Conservation (phyloP, 129 eudicot genomes). For the Sambucus nigra region DNA sequence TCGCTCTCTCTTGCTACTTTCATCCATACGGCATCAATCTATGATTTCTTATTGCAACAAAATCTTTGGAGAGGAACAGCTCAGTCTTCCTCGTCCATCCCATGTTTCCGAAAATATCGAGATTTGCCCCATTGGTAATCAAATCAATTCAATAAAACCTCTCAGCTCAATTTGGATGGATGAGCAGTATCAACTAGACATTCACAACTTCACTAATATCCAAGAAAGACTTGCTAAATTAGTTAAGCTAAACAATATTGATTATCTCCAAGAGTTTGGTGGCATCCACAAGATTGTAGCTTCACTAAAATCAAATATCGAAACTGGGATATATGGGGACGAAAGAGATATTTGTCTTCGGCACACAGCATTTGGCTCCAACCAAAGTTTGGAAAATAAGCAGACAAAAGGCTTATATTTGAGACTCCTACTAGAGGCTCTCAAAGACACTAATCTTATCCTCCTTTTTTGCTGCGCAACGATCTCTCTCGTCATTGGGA, state of each 20-base stretch:
- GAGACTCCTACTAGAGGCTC: slow-evolving; percentile 2
- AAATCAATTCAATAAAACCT: background rate
- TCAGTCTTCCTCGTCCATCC: background rate
- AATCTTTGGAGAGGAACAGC: background rate
- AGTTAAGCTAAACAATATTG: background rate
- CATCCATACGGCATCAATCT: background rate
- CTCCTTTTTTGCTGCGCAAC: slow-evolving; percentile 19
- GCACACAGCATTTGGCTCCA: slow-evolving; percentile 16
- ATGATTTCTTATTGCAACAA: background rate
- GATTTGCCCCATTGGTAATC: background rate
- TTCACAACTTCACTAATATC: slow-evolving; percentile 6
- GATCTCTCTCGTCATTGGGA: slow-evolving; percentile 22
- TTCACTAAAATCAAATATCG: slow-evolving; percentile 1
- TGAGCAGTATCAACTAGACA: background rate
- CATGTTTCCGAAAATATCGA: background rate
- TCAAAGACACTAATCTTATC: slow-evolving; percentile 12
- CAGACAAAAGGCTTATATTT: background rate
- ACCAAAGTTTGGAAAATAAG: background rate
- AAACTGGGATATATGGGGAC: slow-evolving; percentile 12
- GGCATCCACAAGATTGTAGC: background rate
- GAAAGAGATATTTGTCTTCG: slow-evolving; percentile 10
- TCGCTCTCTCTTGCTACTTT: background rate
- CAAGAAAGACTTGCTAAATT: slow-evolving; percentile 7
- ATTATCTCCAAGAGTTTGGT: background rate
- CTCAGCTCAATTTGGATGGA: background rate